A percentile compares a stretch with the other conserved stretches of the same genome.
phyloP scores from a whole-genome alignment of 2,329 filamentous ascomycete species.

The Fusarium algeriense region DNA sequence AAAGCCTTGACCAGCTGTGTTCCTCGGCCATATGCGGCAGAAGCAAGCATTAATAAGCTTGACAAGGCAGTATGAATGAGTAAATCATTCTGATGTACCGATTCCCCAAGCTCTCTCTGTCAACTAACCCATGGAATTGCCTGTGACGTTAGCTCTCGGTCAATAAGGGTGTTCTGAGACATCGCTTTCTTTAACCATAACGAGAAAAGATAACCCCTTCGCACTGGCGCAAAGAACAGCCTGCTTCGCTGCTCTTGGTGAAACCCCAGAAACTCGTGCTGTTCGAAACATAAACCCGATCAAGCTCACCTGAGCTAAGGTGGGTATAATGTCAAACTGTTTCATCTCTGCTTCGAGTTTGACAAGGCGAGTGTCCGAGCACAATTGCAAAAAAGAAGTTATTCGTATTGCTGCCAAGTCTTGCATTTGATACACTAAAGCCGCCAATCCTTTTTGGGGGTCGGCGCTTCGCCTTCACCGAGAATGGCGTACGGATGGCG shows the following conservation, averaged over 20 bases:
- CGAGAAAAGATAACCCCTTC: constrained; percentile 1
- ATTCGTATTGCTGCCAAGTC: constrained; percentile 31
- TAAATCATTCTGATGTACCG: not conserved
- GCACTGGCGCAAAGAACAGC: constrained; percentile 28
- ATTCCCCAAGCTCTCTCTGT: not conserved
- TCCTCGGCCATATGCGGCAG: constrained; percentile 21
- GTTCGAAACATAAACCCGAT: constrained; percentile 1
- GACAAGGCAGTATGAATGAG: not conserved
- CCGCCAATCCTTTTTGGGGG: constrained; percentile 30
- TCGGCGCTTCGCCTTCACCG: constrained; percentile 44
- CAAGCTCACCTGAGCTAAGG: constrained; percentile 25
- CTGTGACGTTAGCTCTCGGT: not conserved
- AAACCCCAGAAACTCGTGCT: constrained; percentile 4
- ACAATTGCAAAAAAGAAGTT: constrained; percentile 34
- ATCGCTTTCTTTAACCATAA: not conserved
- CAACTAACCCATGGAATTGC: not conserved
- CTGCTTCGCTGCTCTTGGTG: constrained; percentile 1
- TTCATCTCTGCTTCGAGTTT: constrained; percentile 43
- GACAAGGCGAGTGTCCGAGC: constrained; percentile 31
- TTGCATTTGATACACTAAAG: constrained; percentile 39
- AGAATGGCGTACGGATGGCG: constrained; percentile 38
- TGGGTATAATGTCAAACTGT: constrained; percentile 40
- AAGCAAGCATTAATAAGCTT: not conserved
- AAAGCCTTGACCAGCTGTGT: constrained; percentile 41
- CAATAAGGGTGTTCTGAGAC: constrained; percentile 15